phyloP scores from a whole-genome alignment of 1,284 basidiomycete species.

The Leccinum subfulvum region DNA sequence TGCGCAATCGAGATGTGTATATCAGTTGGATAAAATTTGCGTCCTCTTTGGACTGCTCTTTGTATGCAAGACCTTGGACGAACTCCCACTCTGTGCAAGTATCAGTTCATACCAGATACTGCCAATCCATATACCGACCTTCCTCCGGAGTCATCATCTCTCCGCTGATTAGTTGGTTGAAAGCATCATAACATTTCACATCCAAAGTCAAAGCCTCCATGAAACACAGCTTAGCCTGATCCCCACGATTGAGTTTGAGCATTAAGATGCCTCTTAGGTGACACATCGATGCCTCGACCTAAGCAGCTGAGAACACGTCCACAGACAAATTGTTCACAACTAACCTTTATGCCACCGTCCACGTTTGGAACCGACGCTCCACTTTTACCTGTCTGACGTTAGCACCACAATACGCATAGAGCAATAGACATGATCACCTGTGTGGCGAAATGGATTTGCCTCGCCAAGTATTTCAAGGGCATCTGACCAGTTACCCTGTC shows the following conservation, averaged over 20 bases:
- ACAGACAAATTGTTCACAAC: constrained; percentile 6
- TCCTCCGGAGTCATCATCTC: constrained; percentile 94
- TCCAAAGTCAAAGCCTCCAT: constrained; percentile 94
- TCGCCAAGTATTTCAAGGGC: constrained; percentile 94
- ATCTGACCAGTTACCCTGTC: constrained; percentile 90
- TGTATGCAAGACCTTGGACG: constrained; percentile 80
- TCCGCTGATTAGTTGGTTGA: constrained; percentile 85
- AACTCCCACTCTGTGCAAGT: constrained; percentile 86
- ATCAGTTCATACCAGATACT: constrained; percentile 4
- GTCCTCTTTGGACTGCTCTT: constrained; percentile 82
- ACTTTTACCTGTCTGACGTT: constrained; percentile 44
- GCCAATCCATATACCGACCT: constrained; percentile 49
- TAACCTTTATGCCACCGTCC: constrained; percentile 85
- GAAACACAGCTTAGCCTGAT: constrained; percentile 89
- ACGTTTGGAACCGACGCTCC: constrained; percentile 70
- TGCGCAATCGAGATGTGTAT: constrained; percentile 88
- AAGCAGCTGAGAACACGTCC: constrained; percentile 17
- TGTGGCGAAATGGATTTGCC: constrained; percentile 80
- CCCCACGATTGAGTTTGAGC: constrained; percentile 87
- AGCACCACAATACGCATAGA: neutral
- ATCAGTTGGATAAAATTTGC: constrained; percentile 88
- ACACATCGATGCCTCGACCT: constrained; percentile 96
- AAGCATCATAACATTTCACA: constrained; percentile 97
- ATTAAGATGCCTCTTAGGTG: constrained; percentile 91
- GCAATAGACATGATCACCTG: constrained; percentile 40